Conservation (phyloP, 148 eudicot species). For the Hydrangea macrophylla region DNA sequence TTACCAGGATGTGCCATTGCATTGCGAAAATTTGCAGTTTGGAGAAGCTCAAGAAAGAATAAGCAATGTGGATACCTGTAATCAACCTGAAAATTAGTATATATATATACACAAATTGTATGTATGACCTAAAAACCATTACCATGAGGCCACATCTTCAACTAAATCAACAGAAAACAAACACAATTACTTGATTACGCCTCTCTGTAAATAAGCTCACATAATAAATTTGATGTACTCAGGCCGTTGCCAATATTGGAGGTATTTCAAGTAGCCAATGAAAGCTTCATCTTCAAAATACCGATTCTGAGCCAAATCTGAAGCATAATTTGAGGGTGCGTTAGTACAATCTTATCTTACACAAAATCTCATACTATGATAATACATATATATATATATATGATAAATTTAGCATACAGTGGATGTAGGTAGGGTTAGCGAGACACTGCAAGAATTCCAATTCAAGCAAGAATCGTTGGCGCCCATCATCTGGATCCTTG, state of each 20-base stretch:
- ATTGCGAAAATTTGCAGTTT: conserved; percentile 59
- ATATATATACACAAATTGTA: too few species aligned
- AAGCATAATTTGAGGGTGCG: conserved; percentile 10
- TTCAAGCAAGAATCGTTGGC: conserved; percentile 68
- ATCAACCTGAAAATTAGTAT: background rate
- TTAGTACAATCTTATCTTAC: too few species aligned
- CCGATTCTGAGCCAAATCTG: conserved; percentile 80
- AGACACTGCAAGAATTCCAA: conserved; percentile 74
- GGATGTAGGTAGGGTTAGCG: conserved; percentile 75
- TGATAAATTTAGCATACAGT: too few species aligned
- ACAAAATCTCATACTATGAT: too few species aligned
- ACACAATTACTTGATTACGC: too few species aligned
- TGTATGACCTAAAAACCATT: too few species aligned
- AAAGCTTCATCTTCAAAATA: conserved; percentile 85
- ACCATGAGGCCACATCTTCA: background rate
- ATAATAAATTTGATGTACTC: conserved; percentile 72
- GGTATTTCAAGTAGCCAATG: conserved; percentile 72
- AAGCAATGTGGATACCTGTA: conserved; percentile 79
- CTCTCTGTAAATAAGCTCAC: conserved; percentile 34
- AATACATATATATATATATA: too few species aligned
- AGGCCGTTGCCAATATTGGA: conserved; percentile 83
- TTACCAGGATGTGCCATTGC: conserved; percentile 84
- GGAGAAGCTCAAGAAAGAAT: conserved; percentile 67
- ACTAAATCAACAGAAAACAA: background rate
- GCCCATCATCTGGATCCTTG: conserved; percentile 72